Base-by-base conservation (phyloP, 257 asterid species). In the Gardenia jasminoides region DNA sequence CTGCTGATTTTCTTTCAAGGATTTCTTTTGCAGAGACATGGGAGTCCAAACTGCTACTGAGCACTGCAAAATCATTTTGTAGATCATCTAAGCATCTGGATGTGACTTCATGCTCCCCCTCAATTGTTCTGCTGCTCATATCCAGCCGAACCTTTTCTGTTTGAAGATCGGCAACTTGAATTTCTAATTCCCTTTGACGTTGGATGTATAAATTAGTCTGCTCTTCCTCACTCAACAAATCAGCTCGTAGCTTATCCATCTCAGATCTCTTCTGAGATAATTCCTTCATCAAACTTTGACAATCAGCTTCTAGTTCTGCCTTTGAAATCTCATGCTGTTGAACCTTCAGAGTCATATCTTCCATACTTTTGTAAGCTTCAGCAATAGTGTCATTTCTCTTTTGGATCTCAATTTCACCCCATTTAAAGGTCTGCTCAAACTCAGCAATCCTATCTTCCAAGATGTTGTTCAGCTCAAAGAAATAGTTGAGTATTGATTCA, bases 381-480 rank as follows among this genome's bases (percentile, higher is more conserved):
- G 78, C 79, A 77, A 85, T 74, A 77, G 68, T 64, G 48, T 48
- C 76, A 80, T 78, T 67, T 81, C 67, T 83, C 54, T 81, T 83
- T 65, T 84, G 82, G 79, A 88, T 82, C 89, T 86, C 92, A 43
- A 78, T 59, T 80, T 89, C 88, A 30, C 74, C 79, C 74, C 77
- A 26, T 81, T 75, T 81, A 39, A 82, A 77, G 56, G 76, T 47
- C 78, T 78, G 80, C 16, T 75, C 89, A n/a, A 67, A 89, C 81
- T 86, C 91, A 3, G 59, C 36, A 16, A 84, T 85, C 89, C 89
- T 86, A 59, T 59, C 84, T 82, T 88, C 93, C 87, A 93, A 80
- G 67, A 89, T 84, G 83, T 85, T 82, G 88, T 91, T 91, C 82
- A 93, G 82, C 86, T 90, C 94, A 70, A 67, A 76, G 86, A 92